Percentiles rank a stretch among this genome's conserved stretches.
Evolutionary conservation across 805 yeast genomes (phyloP).

Genomic region (Vanderwaltozyma verrucispora): DNA sequence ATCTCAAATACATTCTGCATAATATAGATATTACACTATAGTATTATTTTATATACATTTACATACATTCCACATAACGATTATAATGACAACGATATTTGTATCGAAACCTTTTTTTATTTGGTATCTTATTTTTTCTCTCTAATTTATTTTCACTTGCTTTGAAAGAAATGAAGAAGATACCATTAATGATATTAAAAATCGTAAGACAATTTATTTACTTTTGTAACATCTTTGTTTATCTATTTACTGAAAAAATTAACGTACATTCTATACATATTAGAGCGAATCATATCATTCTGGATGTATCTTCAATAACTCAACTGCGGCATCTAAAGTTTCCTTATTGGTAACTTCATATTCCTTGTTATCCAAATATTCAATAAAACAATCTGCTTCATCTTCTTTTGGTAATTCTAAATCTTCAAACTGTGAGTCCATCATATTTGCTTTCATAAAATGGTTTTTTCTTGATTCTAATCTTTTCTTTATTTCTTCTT

Average conservation of each 20-base stretch:
- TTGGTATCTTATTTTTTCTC: too few relatives aligned
- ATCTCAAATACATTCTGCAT: not conserved
- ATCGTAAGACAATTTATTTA: too few relatives aligned
- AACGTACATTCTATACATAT: too few relatives aligned
- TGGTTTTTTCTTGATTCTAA: conserved; percentile 61
- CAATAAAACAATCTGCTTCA: conserved; percentile 23
- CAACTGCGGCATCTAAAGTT: not conserved
- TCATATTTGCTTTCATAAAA: conserved; percentile 82
- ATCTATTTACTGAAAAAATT: too few relatives aligned
- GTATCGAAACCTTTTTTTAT: too few relatives aligned
- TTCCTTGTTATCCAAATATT: conserved; percentile 23
- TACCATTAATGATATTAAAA: too few relatives aligned
- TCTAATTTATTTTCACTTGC: too few relatives aligned
- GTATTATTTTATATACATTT: not conserved
- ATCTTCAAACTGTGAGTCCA: conserved; percentile 63
- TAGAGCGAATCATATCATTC: too few relatives aligned
- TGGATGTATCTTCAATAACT: not conserved
- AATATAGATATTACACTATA: not conserved
- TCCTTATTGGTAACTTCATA: conserved; percentile 13
- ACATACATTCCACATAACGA: not conserved
- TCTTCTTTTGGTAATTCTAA: conserved; percentile 58
- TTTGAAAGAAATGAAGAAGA: too few relatives aligned
- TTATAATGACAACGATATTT: too few relatives aligned
- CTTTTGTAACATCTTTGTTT: too few relatives aligned
- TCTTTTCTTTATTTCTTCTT: conserved; percentile 49